A percentile compares a stretch with the other conserved stretches of the same genome.
Conservation (phyloP, 1,284 basidiomycete species). For the Boletus sp. region DNA sequence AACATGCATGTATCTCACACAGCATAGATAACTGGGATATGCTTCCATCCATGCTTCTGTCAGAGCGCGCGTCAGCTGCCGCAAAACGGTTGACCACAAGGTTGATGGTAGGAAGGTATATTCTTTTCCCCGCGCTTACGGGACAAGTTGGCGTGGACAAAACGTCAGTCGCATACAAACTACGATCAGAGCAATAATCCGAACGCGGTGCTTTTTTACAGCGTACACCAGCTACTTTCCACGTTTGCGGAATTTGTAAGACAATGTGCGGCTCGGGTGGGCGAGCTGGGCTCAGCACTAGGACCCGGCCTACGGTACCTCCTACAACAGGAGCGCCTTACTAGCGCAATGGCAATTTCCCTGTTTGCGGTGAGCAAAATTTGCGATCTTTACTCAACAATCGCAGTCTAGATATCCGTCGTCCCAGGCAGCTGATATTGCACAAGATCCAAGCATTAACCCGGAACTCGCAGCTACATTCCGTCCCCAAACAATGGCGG, state of each 20-base stretch:
- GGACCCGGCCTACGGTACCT: conserved; percentile 10
- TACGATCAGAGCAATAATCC: not conserved
- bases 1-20: conserved; percentile 8
- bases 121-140: conserved; percentile 41
- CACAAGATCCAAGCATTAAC: not conserved
- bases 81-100: conserved; percentile 52
- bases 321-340: conserved; percentile 39
- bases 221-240: conserved; percentile 18
- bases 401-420: not conserved
- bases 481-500: conserved; percentile 46
- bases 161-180: conserved; percentile 19
- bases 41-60: conserved; percentile 43
- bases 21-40: conserved; percentile 45
- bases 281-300: conserved; percentile 7
- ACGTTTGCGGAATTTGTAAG: conserved; percentile 23
- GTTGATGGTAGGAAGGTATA: conserved; percentile 51
- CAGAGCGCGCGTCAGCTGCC: conserved; percentile 51
- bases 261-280: conserved; percentile 17
- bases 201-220: conserved; percentile 9
- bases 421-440: conserved; percentile 24
- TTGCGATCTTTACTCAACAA: not conserved
- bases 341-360: conserved; percentile 50
- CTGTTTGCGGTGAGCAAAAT: conserved; percentile 47
- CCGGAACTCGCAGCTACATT: conserved; percentile 19
- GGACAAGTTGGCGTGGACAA: conserved; percentile 12